phyloP scores from a whole-genome alignment of 768 basidiomycete species.

The Rhizopogon rudus region DNA sequence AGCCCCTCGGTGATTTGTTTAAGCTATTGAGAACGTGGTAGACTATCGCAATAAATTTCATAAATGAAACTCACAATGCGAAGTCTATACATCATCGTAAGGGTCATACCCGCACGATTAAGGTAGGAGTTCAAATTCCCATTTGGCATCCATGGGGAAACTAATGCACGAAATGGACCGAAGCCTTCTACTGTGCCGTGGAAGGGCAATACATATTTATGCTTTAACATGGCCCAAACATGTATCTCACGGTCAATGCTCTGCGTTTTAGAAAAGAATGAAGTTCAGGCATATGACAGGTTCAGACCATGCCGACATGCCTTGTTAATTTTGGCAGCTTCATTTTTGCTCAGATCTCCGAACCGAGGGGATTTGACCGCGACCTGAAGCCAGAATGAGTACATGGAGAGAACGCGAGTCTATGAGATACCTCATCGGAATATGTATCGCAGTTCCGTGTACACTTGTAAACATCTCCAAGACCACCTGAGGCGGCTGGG shows the following conservation, averaged over 20 bases:
- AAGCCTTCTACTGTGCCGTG: conserved; percentile 32
- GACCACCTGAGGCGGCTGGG: not conserved
- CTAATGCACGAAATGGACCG: conserved; percentile 31
- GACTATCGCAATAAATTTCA: not conserved
- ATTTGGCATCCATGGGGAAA: conserved; percentile 38
- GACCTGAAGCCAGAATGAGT: conserved; percentile 4
- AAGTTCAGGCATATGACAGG: not conserved
- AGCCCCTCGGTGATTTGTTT: conserved; percentile 20
- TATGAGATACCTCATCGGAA: not conserved
- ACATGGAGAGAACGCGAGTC: no score
- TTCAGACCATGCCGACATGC: no score
- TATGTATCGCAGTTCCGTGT: not conserved
- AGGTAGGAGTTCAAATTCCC: conserved; percentile 37
- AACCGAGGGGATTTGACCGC: conserved; percentile 13
- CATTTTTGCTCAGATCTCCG: no score
- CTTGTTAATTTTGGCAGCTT: no score
- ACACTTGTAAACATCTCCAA: conserved; percentile 12
- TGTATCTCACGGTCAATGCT: conserved; percentile 32
- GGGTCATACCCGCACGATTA: conserved; percentile 29
- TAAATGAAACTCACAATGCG: conserved; percentile 23
- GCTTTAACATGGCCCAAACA: conserved; percentile 33
- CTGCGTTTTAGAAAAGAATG: not conserved
- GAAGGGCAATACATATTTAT: conserved; percentile 33
- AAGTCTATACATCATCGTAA: conserved; percentile 31
- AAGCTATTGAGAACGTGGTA: conserved; percentile 20